Evolutionary conservation across 2,329 filamentous ascomycete genomes (phyloP), one percentile per base, ranked within the genome.

Genomic region (Phyllosticta ampelicida): DNA sequence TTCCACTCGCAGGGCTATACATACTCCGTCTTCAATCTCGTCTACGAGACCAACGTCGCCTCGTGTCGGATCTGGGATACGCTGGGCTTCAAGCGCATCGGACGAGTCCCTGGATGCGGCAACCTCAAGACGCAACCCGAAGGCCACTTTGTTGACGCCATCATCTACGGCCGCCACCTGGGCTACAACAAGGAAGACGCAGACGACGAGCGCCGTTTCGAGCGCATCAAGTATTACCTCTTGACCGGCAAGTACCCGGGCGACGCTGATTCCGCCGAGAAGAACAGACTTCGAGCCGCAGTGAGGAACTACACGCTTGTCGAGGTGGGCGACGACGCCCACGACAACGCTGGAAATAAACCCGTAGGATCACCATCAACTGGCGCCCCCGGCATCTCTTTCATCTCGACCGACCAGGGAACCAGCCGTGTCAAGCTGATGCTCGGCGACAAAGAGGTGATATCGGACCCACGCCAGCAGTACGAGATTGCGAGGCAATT

Each of bases 221-320:
- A 96, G 78, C 96, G 96, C 79, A 97, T 97, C 71, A 87, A 91
- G 68, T 97, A 89, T 78, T 97, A 97, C 74, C 84, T 97, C 69
- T 95, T 95, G 75, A 90, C 91, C 72, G 87, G 86, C 68, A 90
- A 91, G 72, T 97, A 99, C 72, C 94, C 94, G 60, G 86, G 86
- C 66, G 92, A 91, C 62, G 91, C 92, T 69, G 90, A 96, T 77
- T 84, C 92, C 60, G 91, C 91, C 59, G 94, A 97, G 74, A 97
- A 97, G 81, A 92, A 87, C 75, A 87, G 92, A 65, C 83, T 99
- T 59, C 84, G 94, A 66, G 95, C 89, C 73, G 91, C 92, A 53
- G 91, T 91, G 48, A 96, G 90, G 19, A 92, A 97, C 74, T 97
- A 97, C 78, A 94, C 94, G 73, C 84, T 96, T 30, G 72, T 82